phyloP scores from a whole-genome alignment of 176 grass and related monocot genomes.

The Cocos nucifera region DNA sequence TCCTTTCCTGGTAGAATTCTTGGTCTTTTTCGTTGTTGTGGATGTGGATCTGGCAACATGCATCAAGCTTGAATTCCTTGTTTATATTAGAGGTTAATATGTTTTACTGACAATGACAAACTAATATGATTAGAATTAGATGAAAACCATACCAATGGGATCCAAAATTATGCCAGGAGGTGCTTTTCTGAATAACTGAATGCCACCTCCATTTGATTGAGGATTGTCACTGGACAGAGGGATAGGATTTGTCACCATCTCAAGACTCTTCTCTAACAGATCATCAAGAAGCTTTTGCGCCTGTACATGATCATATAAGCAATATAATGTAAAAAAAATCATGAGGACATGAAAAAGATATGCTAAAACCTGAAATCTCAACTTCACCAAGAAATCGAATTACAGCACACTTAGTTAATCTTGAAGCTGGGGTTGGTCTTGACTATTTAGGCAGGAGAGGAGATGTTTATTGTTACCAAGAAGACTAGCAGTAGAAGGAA shows the following conservation, averaged over 20 bases:
- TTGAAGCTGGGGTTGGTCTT: no score
- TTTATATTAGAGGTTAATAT: constrained; percentile 10
- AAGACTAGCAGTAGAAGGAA: no score
- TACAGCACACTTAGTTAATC: no score
- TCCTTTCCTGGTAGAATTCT: constrained; percentile 57
- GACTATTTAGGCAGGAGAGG: no score
- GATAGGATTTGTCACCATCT: constrained; percentile 51
- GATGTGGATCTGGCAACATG: constrained; percentile 44
- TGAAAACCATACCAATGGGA: constrained; percentile 32
- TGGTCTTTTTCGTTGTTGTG: constrained; percentile 60
- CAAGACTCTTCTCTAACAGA: constrained; percentile 59
- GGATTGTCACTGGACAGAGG: constrained; percentile 18
- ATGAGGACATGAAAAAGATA: no score
- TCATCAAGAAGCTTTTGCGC: constrained; percentile 75
- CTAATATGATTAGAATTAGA: constrained; percentile 1
- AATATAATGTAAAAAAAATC: background rate
- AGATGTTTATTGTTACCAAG: no score
- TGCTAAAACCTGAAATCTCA: no score
- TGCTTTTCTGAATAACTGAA: constrained; percentile 71
- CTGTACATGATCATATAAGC: constrained; percentile 30
- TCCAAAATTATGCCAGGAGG: constrained; percentile 68
- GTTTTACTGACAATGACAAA: constrained; percentile 2
- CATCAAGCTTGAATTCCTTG: constrained; percentile 23
- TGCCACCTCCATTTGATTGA: constrained; percentile 40
- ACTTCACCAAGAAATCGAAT: background rate